These are phyloP conservation scores for Aspergillus melleus DNA, from an alignment of 2,329 filamentous ascomycete species.

Conservation along the genomic window DNA sequence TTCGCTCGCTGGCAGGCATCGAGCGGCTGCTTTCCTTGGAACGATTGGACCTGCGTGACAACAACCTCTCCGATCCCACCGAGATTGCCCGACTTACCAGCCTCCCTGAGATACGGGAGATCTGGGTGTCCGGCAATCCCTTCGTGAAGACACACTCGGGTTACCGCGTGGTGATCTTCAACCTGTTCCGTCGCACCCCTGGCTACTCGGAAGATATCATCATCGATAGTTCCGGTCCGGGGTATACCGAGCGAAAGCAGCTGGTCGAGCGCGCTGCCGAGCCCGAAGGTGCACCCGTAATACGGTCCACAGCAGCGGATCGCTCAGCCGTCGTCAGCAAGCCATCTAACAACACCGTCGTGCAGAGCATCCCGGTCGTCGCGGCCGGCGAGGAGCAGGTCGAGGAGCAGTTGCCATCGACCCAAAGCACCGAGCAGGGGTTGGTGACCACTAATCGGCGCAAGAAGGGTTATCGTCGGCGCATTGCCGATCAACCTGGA, in stretches of 20 bases:
- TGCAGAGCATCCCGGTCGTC: conserved; percentile 10
- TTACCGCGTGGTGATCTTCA: conserved; percentile 91
- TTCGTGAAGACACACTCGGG: conserved; percentile 84
- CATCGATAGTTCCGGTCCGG: conserved; percentile 80
- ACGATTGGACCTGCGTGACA: conserved; percentile 86
- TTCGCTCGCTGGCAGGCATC: conserved; percentile 83
- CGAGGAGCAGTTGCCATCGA: conserved; percentile 14
- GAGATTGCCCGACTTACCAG: conserved; percentile 87
- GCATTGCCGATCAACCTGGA: conserved; percentile 59
- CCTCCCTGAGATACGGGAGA: conserved; percentile 86
- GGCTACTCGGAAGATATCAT: conserved; percentile 88
- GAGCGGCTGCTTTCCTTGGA: conserved; percentile 87
- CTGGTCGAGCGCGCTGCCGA: conserved; percentile 80
- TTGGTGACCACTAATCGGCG: conserved; percentile 37
- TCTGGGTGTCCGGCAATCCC: conserved; percentile 90
- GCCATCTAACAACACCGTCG: conserved; percentile 43
- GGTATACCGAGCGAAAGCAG: conserved; percentile 80
- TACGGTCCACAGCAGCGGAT: conserved; percentile 68
- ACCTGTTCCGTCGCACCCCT: conserved; percentile 85
- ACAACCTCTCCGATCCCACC: conserved; percentile 83
- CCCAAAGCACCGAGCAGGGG: conserved; percentile 26
- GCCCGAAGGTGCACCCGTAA: conserved; percentile 72
- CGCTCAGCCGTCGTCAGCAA: conserved; percentile 67
- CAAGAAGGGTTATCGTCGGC: conserved; percentile 54
- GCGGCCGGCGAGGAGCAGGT: conserved; percentile 11